Base-by-base conservation (phyloP, 495 filamentous ascomycete genomes). In the Aspergillus taichungensis region DNA sequence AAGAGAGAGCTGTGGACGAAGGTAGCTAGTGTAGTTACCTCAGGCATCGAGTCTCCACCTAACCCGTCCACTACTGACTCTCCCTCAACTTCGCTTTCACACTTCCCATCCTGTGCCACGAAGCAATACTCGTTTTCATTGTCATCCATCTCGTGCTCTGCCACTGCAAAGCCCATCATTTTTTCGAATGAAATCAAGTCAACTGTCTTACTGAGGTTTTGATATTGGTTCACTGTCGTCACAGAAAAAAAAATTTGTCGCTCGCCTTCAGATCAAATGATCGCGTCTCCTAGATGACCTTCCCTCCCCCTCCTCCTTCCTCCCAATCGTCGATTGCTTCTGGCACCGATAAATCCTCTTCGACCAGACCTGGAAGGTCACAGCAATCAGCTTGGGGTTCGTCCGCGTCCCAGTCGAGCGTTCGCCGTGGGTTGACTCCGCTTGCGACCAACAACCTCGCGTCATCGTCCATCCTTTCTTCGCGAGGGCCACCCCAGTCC, bases 221-320 rank as follows among this genome's bases (percentile, higher is more conserved):
- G 43, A 13, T 34, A 44, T 29, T 47, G 40, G 45, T 59, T 40
- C 43, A 57, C 53, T 49, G 48, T 60, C 50, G 46, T 56, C 49
- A 51, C 53, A 46, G 53, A 57, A 59, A 62, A 61, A 61, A 68
- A 69, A 67, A 57, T 66, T 62, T 68, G 63, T 69, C 64, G 46
- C 55, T 62, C 60, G 58, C 57, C 58, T 52, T 57, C 62, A 66
- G 64, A 68, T 72, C 74, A 73, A 76, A 76, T 77, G 74, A 72
- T 74, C 64, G 68, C 64, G 67, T 72, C 72, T 75, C 74, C 73
- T 78, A 77, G 74, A 79, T 79, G 76, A 79, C 68, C 73, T 76
- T 74, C 69, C 74, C 72, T 73, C 69, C 74, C 68, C 73, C 75
- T 70, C 69, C 71, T 63, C 72, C 74, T 74, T 72, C 70, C 69